Conservation (phyloP, 2,329 filamentous ascomycete genomes). For the Xylaria sp. region DNA sequence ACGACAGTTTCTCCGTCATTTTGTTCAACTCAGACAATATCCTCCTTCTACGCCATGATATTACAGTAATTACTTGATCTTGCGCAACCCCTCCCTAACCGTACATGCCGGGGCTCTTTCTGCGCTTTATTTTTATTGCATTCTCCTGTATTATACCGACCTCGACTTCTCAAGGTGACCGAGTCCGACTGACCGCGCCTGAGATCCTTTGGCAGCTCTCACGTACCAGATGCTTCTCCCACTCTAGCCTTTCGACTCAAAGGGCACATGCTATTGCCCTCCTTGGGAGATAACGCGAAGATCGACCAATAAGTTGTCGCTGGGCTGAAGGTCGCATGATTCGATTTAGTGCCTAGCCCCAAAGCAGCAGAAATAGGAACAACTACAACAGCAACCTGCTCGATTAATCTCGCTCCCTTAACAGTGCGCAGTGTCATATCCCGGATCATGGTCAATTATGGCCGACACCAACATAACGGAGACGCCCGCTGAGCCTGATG, state of each 20-base stretch:
- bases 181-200: neutral
- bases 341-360: neutral
- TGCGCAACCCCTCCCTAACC: neutral
- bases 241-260: neutral
- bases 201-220: neutral
- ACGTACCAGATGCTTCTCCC: neutral
- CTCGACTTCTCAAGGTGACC: neutral
- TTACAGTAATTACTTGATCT: neutral
- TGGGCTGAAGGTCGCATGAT: neutral
- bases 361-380: neutral
- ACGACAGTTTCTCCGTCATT: no score
- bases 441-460: conserved; percentile 10
- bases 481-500: conserved; percentile 17
- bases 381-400: neutral
- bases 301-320: neutral
- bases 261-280: neutral
- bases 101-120: neutral
- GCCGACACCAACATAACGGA: conserved; percentile 6
- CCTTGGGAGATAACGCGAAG: neutral
- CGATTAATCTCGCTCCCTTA: neutral
- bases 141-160: neutral
- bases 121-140: no score
- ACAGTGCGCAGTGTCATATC: neutral
- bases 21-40: neutral
- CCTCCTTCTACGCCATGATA: neutral